Evolutionary conservation across 495 filamentous ascomycete species (phyloP), one percentile per base, ranked within the genome.

Genomic region (Paragyromitra xinjiangensis): DNA sequence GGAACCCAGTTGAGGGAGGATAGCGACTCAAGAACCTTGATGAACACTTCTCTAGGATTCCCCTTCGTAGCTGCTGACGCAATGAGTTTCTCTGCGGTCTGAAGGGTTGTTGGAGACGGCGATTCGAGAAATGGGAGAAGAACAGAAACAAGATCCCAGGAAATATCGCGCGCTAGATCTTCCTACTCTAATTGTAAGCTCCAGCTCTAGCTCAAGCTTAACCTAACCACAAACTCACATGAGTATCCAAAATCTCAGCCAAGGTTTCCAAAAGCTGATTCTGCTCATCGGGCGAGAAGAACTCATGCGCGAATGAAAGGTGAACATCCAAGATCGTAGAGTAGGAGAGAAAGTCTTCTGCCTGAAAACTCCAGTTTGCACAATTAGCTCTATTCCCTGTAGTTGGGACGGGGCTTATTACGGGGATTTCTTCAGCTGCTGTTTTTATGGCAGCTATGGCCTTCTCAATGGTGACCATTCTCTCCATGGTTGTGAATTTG

Each of bases 121-220:
- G 81, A 82, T 64, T 92, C 89, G 0, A 99, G 87, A 0, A 98
- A 88, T 19, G 92, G 90, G 22, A 98, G 85, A 1, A 99, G 89
- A 61, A 97, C 88, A 81, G 92, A 91, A 7, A 99, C 92, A 53
- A 99, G 84, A 81, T 99, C 95, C 95, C 95, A 99, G 58, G 95
- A 96, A 81, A 99, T 97, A 75, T 97, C 94, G 59, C 89, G 90
- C 0, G 94, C 94, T 66, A 99, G 87, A 58, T 88, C 88, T 34
- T 79, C 78, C 81, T 83, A 50, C 26, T 37, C n/a, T 9, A 24
- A 12, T 44, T 48, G 61, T 78, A 58, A 79, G 56, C 51, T 42
- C 26, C 4, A 24, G 59, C 55, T 59, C 34, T n/a, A 63, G 34
- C n/a, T 40, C 19, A 26, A 48, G 40, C 19, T 4, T 12, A 19